Percentiles rank a stretch among this genome's conserved stretches.
These are phyloP conservation scores for Rhynchospora pubera DNA, from an alignment of 176 grass and related monocot genomes.

Conservation along the genomic window DNA sequence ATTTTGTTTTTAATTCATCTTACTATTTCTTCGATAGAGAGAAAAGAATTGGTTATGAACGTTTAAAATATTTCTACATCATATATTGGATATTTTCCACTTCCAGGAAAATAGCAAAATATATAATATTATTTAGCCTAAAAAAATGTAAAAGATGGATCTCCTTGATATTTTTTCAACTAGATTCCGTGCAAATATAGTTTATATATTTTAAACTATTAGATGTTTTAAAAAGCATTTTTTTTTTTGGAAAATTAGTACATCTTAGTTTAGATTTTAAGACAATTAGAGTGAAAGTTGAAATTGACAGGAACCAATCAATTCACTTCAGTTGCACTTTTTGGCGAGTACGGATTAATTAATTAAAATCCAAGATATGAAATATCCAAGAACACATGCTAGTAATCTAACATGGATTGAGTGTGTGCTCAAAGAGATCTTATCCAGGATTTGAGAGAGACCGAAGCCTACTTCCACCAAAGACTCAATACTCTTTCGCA, in stretches of 20 bases:
- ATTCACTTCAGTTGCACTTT: background rate
- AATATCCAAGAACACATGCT: background rate
- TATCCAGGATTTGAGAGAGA: constrained; percentile 24
- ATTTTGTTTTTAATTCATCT: no score
- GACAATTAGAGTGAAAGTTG: background rate
- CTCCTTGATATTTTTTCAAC: no score
- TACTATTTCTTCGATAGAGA: no score
- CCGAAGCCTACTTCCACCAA: constrained; percentile 22
- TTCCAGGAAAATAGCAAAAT: no score
- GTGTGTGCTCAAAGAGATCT: constrained; percentile 12
- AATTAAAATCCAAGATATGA: no score
- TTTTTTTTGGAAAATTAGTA: background rate
- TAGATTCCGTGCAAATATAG: no score
- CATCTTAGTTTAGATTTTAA: background rate
- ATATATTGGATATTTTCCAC: no score
- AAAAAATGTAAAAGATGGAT: no score
- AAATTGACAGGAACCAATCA: background rate
- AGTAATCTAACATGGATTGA: background rate
- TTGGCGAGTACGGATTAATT: background rate
- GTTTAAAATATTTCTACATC: no score
- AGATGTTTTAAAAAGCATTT: background rate
- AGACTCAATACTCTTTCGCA: background rate
- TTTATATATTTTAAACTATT: background rate
- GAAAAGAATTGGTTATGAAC: no score
- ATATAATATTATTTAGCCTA: no score